Evolutionary conservation across 1,139 yeast genomes (phyloP).

Genomic region (Hyphopichia buzzinii): DNA sequence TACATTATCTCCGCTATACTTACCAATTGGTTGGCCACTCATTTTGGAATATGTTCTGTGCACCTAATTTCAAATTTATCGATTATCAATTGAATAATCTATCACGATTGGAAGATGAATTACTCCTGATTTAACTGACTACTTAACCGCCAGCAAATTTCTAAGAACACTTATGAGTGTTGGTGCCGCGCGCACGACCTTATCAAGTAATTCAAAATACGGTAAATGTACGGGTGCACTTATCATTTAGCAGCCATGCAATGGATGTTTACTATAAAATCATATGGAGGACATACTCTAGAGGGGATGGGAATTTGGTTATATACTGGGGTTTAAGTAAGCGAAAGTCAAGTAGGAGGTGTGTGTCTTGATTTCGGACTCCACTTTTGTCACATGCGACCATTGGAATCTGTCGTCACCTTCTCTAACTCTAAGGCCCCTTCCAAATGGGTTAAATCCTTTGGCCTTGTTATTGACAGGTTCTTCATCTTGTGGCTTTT

Average conservation of each 20-base stretch:
- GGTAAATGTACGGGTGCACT: neutral
- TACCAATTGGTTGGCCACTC: constrained; percentile 58
- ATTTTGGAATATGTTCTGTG: no score
- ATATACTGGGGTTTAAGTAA: constrained; percentile 25
- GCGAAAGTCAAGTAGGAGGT: constrained; percentile 96
- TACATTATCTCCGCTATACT: constrained; percentile 24
- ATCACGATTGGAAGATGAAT: neutral
- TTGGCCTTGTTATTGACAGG: constrained; percentile 36
- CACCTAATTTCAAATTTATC: neutral
- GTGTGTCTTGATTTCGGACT: constrained; percentile 85
- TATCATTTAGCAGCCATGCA: constrained; percentile 1
- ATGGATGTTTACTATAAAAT: no score
- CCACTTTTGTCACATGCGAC: constrained; percentile 80
- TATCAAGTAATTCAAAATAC: no score
- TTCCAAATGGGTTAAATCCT: constrained; percentile 90
- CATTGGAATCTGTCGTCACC: constrained; percentile 81
- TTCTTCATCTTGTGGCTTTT: constrained; percentile 2
- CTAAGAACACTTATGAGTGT: neutral
- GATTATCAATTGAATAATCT: neutral
- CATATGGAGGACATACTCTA: no score
- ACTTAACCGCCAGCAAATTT: neutral
- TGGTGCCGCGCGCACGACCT: neutral
- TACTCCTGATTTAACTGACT: neutral
- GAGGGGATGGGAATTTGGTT: neutral
- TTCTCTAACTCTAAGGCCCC: constrained; percentile 73